Evolutionary conservation across 257 asterid species (phyloP), one percentile per base, ranked within the genome.

Genomic region (Nicotiana obtusifolia): DNA sequence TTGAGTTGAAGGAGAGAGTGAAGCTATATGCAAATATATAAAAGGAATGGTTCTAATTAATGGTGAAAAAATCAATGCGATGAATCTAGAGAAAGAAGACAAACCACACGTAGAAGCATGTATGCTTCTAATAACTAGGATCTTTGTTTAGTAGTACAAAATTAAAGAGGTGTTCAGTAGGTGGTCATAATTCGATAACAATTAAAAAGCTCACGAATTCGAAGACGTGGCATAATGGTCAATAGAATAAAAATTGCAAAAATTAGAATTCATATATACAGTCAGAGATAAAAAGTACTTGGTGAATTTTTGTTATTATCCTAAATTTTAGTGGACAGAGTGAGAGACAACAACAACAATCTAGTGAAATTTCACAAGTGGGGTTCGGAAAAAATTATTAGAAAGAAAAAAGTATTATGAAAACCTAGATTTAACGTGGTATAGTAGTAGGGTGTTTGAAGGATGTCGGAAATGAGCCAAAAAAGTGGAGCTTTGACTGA

Each of bases 61-160:
- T 0, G 66, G 17, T 24, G 6, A 24, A 24, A 24, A 24, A 10
- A 22, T 24, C 7, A 11, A 62, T 62, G 28, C 35, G 9, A 62
- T 62, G 68, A 62, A 20, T 24, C 68, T 62, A 3, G 87, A 86
- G 60, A 86, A 86, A 88, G 83, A 87, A 31, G 92, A 90, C 93
- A 90, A 83, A 85, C 22, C 4, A 81, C 87, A 84, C 83, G 93
- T 83, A 88, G 86, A 81, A 81, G 89, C 89, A 61, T 84, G 88
- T 92, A 90, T 86, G 90, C 67, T 22, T 62, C 67, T 22, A 61
- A 22, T 22, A 22, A 61, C 33, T 61, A 22, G 67, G 67, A 61
- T 61, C 17, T 61, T 22, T 61, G 6, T 22, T 61, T 22, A 61
- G 31, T 60, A 61, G 33, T 22, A 11, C 4, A 22, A 22, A 10